Base-by-base conservation (phyloP, 2,329 filamentous ascomycete genomes). In the Exophiala dermatitidis region DNA sequence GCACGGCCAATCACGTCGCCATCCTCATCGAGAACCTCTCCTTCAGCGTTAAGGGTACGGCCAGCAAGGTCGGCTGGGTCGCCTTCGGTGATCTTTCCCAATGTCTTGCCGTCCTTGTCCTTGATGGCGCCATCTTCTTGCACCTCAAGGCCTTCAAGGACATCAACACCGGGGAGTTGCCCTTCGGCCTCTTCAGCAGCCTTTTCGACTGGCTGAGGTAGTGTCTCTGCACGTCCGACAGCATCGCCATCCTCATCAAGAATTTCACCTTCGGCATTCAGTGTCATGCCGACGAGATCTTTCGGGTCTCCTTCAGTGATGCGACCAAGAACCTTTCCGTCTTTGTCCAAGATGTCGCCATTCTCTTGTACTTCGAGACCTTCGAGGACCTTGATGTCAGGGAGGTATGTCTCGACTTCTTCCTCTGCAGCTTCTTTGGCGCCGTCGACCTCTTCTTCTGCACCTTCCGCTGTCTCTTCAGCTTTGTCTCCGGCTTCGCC, bases 101-200 rank as follows among this genome's bases (percentile, higher is more conserved):
- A 57, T 12, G 62, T 59, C 31, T 72, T 66, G 40, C 70, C 71
- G 36, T 65, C 60, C 26, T 64, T 54, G 33, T 80, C 74, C 61
- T 74, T 70, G 61, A 82, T 74, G 31, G 72, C 66, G 31, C 79
- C 80, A 32, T 79, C 78, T 46, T 77, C 74, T 31, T 77, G 69
- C 26, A 81, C 77, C 43, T 68, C 62, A 2, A 69, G 60, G 3
- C 68, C 70, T 12, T 69, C 65, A 7, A 72, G 63, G 41, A 67
- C 65, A 30, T 69, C 65, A 8, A 70, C 46, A 46, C 66, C 66
- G 30, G 65, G 67, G 12, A 69, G 65, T 59, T 76, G 74, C 38
- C 73, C 74, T 34, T 77, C 48, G 72, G 71, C 57, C 64, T 72
- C 65, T 70, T 74, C 64, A 44, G 72, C 77, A 40, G 73, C 72